Evolutionary conservation across 768 basidiomycete species (phyloP).

Genomic region (Gyrodon lividus): DNA sequence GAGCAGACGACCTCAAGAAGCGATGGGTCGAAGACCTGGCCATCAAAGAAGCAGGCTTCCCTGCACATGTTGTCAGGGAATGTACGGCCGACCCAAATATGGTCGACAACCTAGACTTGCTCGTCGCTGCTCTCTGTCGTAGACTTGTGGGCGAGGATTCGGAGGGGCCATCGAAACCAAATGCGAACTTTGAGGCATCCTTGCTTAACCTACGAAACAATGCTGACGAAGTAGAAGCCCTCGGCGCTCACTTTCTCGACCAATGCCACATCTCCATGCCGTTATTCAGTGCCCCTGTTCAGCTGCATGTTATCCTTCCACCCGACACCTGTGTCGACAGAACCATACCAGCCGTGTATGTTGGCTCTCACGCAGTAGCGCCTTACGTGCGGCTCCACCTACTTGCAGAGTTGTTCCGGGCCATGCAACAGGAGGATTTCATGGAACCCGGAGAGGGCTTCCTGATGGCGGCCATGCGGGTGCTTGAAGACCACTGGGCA

Average conservation of each 20-base stretch:
- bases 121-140: constrained; percentile 55
- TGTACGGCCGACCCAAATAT: constrained; percentile 39
- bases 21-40: constrained; percentile 83
- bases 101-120: constrained; percentile 48
- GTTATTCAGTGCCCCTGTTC: constrained; percentile 60
- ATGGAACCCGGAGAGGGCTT: constrained; percentile 71
- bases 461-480: constrained; percentile 64
- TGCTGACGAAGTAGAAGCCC: constrained; percentile 49
- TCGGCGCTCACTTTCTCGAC: constrained; percentile 52
- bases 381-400: constrained; percentile 85
- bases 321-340: constrained; percentile 38
- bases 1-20: constrained; percentile 59
- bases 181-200: constrained; percentile 25
- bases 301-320: constrained; percentile 65
- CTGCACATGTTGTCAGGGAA: constrained; percentile 63
- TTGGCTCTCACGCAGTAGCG: constrained; percentile 66
- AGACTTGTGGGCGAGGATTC: constrained; percentile 50
- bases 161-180: constrained; percentile 29
- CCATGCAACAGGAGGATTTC: constrained; percentile 53
- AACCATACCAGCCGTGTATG: constrained; percentile 64
- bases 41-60: constrained; percentile 83
- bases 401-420: constrained; percentile 60
- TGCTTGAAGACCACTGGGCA: constrained; percentile 72
- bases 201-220: constrained; percentile 12
- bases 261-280: constrained; percentile 55